Base-by-base conservation (phyloP, 2,329 filamentous ascomycete species). In the Ramularia endophylla region DNA sequence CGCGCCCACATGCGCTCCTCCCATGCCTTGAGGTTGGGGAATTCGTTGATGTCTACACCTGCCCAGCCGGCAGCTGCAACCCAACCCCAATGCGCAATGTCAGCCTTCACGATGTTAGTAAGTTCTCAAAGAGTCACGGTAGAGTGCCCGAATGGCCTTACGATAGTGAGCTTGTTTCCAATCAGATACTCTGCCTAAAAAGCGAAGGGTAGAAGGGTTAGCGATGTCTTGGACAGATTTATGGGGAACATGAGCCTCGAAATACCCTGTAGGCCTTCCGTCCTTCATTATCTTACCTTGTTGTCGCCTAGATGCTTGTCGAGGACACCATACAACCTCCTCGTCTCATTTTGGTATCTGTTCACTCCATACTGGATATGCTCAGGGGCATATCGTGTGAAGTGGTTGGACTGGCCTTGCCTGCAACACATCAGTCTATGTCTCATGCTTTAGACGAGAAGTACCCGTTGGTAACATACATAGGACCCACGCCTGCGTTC, bases 31-130 rank as follows among this genome's bases (percentile, higher is more conserved):
- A 95, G 61, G 36, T 76, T 62, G 2, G 87, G 86, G 65, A 90
- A 94, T 45, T 88, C 80, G 1, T 80, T 69, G 40, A 90, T 78
- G 37, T 87, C 77, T 31, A 87, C 60, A 12, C 81, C 81, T 0
- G 74, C 69, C 70, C 81, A 78, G 12, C 69, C 66, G 1, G 76
- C 70, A 2, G 64, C 61, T 4, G 79, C 71, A 4, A 90, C 73
- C 87, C 87, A 94, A 18, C 85, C 85, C 76, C 83, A 88, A 61
- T 78, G 78, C 30, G 85, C 72, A 46, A 95, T 85, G 61, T 95
- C 88, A 2, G 86, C 87, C 32, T 34, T 13, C 22, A 25, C n/a
- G n/a, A n/a, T n/a, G n/a, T n/a, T n/a, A n/a, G n/a, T n/a, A n/a
- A n/a, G n/a, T n/a, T n/a, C n/a, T n/a, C n/a, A n/a, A n/a, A 13